Percentiles rank a stretch among this genome's conserved stretches.
These are phyloP conservation scores for Tubosaeta sp. DNA, from an alignment of 768 basidiomycete genomes.

Conservation along the genomic window DNA sequence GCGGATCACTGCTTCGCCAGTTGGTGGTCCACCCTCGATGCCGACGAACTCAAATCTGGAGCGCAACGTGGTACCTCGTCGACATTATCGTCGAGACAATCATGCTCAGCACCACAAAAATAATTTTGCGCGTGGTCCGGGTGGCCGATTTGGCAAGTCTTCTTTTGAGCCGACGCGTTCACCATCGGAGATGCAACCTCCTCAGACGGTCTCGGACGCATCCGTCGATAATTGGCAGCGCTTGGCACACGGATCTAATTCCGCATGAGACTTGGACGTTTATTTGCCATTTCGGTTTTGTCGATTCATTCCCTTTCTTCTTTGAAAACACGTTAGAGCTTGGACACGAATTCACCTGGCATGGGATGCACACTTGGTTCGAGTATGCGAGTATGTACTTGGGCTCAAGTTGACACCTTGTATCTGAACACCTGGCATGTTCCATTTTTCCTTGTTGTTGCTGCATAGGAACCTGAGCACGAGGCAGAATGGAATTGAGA, in stretches of 20 bases:
- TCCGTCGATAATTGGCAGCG: slow-evolving; percentile 19
- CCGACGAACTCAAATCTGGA: slow-evolving; percentile 17
- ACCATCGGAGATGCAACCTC: slow-evolving; percentile 13
- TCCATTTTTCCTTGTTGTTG: not conserved
- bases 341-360: not conserved
- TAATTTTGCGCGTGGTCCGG: slow-evolving; percentile 16
- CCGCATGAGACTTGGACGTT: not conserved
- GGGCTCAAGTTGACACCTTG: not conserved
- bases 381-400: not conserved
- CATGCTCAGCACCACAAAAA: slow-evolving; percentile 27
- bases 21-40: slow-evolving; percentile 12
- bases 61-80: slow-evolving; percentile 24
- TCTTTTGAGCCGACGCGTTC: slow-evolving; percentile 16
- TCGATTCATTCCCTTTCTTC: slow-evolving; percentile 2
- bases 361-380: not conserved
- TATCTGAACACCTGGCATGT: not conserved
- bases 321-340: not conserved
- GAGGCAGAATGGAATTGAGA: not conserved
- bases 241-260: slow-evolving; percentile 9
- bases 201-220: slow-evolving; percentile 11
- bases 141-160: slow-evolving; percentile 18
- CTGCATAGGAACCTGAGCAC: not conserved
- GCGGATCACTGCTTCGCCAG: slow-evolving; percentile 11
- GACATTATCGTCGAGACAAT: slow-evolving; percentile 31
- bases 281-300: slow-evolving; percentile 9